Evolutionary conservation across 306 rosid species (phyloP), one percentile per base, ranked within the genome.

Genomic region (Dryas alaskensis): DNA sequence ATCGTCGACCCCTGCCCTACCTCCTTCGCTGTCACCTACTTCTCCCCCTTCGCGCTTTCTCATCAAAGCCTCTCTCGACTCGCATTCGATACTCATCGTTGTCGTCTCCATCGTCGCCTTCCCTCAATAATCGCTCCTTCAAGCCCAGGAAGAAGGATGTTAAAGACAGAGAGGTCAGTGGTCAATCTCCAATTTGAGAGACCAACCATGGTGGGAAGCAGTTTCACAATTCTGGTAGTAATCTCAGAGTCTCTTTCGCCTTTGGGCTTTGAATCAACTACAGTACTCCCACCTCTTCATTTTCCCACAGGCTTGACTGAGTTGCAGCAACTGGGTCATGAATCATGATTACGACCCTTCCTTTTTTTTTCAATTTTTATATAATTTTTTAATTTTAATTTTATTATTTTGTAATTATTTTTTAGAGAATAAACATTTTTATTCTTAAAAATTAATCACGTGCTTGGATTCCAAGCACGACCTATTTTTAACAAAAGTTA

Each of bases 21-120:
- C 22, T 22, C 22, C 22, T 22, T 19, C 19, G 19, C 19, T 19
- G 19, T 19, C 19, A 19, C 19, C 19, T 19, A 19, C 19, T 31
- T 17, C 72, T 69, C 89, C 76, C 27, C 73, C 95, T 7, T 80
- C 97, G 2, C 80, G 87, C 8, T 84, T 90, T 54, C 19, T 88
- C 44, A 72, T 92, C 80, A 82, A 79, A 22, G 88, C 97, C 19
- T 80, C 96, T 17, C 69, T 92, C 31, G 78, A 45, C 19, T 80
- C 97, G 19, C 88, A 83, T 53, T 58, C 85, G 12, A 51, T 83
- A 53, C 40, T 91, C 67, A 76, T 87, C 74, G 74, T 86, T 17
- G 83, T 89, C 70, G 80, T 87, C 60, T 76, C 90, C 52, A 76
- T 82, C 1, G 86, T 89, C 17, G 89, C 92, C 8, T 62, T 88